Percentiles rank a stretch among this genome's conserved stretches.
Evolutionary conservation across 345 rosid genomes (phyloP).

Genomic region (Populus nigra): DNA sequence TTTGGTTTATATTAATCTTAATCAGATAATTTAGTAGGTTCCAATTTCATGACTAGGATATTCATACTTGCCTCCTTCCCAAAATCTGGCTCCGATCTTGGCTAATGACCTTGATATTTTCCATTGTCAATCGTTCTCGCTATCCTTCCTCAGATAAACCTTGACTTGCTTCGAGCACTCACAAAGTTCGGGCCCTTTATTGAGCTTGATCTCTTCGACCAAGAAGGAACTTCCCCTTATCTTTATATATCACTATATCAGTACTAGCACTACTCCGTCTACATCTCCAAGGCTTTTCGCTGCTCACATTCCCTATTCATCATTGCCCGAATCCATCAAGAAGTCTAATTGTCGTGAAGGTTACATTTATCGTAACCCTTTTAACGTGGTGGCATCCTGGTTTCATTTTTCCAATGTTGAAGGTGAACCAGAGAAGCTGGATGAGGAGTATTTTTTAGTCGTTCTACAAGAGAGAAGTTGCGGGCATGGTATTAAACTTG

Average conservation of each 20-base stretch:
- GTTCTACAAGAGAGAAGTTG: neutral
- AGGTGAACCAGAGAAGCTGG: no score
- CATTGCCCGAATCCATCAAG: neutral
- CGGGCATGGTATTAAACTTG: no score
- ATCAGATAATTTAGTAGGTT: neutral
- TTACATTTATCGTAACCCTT: constrained; percentile 1
- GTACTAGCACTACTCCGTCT: neutral
- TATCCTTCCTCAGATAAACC: neutral
- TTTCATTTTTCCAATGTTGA: neutral
- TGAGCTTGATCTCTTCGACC: neutral
- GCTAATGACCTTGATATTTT: neutral
- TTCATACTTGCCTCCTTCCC: no score
- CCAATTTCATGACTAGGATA: neutral
- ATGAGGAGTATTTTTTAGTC: neutral
- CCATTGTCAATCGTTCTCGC: neutral
- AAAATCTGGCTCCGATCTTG: neutral
- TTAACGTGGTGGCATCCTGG: neutral
- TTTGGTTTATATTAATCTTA: no score
- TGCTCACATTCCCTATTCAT: neutral
- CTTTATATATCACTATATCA: neutral
- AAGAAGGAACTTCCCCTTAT: neutral
- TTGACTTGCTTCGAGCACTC: neutral
- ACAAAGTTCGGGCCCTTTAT: neutral
- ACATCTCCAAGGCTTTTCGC: neutral
- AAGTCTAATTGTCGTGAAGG: neutral